Evolutionary conservation across 2,329 filamentous ascomycete genomes (phyloP).

Genomic region (Alternaria sp.): DNA sequence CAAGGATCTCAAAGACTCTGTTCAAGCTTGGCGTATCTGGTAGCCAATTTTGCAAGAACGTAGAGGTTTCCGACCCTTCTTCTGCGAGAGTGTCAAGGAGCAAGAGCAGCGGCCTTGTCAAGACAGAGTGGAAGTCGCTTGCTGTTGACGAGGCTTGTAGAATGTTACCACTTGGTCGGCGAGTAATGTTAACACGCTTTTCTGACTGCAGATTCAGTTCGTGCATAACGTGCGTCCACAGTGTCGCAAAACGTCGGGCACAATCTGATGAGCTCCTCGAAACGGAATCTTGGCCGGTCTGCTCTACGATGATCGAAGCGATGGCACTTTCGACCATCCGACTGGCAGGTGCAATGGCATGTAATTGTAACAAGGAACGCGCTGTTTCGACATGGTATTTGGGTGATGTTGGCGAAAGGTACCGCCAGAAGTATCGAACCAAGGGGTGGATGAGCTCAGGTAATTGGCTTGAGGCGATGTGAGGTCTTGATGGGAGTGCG

Average conservation of each 20-base stretch:
- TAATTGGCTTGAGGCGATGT: conserved; percentile 54
- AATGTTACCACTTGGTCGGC: conserved; percentile 40
- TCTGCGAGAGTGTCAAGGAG: conserved; percentile 79
- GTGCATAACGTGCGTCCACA: conserved; percentile 78
- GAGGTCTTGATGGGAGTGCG: conserved; percentile 29
- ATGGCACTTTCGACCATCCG: conserved; percentile 83
- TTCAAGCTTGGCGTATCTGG: conserved; percentile 64
- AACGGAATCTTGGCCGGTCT: conserved; percentile 2
- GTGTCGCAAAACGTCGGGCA: conserved; percentile 72
- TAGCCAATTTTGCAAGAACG: conserved; percentile 82
- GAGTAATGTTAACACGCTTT: conserved; percentile 36
- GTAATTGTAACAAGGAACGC: conserved; percentile 83
- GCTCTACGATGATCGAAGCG: conserved; percentile 65
- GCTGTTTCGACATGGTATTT: conserved; percentile 96
- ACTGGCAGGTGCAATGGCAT: conserved; percentile 71
- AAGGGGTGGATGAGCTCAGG: conserved; percentile 71
- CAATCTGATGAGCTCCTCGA: conserved; percentile 54
- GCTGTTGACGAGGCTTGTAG: conserved; percentile 40
- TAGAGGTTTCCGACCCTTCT: conserved; percentile 74
- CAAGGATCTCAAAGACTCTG: conserved; percentile 52
- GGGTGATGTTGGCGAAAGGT: conserved; percentile 79
- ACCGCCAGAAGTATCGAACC: conserved; percentile 77
- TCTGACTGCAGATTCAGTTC: conserved; percentile 46
- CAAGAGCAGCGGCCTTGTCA: conserved; percentile 81
- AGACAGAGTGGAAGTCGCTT: conserved; percentile 72